Conservation (phyloP, 2,329 filamentous ascomycete genomes). For the Penicillium rolfsii region DNA sequence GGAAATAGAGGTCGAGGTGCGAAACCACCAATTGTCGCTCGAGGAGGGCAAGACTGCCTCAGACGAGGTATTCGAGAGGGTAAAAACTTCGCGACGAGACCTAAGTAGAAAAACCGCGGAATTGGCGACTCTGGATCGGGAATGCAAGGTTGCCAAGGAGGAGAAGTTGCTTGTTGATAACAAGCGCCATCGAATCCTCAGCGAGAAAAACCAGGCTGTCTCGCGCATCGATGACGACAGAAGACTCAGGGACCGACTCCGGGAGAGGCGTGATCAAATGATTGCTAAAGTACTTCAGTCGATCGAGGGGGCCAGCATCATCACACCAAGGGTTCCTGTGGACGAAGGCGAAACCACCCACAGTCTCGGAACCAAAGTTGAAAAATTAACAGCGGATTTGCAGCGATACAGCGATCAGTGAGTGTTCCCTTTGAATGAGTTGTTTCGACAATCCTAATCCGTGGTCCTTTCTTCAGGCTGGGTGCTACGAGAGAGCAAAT, state of each 20-base stretch:
- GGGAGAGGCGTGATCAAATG: conserved; percentile 55
- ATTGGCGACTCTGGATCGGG: conserved; percentile 43
- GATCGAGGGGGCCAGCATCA: conserved; percentile 56
- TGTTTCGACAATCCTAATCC: conserved; percentile 30
- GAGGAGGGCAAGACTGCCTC: conserved; percentile 54
- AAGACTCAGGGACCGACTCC: conserved; percentile 50
- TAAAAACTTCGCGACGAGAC: conserved; percentile 44
- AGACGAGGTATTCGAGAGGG: conserved; percentile 45
- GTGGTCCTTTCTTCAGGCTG: conserved; percentile 41
- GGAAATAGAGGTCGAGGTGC: conserved; percentile 56
- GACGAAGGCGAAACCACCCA: conserved; percentile 65
- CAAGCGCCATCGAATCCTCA: conserved; percentile 58
- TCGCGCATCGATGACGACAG: conserved; percentile 56
- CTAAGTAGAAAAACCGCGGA: conserved; percentile 38
- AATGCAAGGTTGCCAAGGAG: conserved; percentile 59
- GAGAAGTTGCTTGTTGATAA: conserved; percentile 56
- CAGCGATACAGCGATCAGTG: conserved; percentile 57
- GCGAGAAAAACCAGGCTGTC: conserved; percentile 65
- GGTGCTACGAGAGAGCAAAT: conserved; percentile 70
- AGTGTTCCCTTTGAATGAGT: conserved; percentile 20
- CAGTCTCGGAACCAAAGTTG: conserved; percentile 53
- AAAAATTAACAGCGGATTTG: conserved; percentile 63
- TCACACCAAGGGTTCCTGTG: conserved; percentile 64
- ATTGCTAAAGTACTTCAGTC: conserved; percentile 57
- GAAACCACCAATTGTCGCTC: conserved; percentile 49